Evolutionary conservation across 164 flowering plant genomes (phyloP).

Genomic region (Kingdonia uniflora): DNA sequence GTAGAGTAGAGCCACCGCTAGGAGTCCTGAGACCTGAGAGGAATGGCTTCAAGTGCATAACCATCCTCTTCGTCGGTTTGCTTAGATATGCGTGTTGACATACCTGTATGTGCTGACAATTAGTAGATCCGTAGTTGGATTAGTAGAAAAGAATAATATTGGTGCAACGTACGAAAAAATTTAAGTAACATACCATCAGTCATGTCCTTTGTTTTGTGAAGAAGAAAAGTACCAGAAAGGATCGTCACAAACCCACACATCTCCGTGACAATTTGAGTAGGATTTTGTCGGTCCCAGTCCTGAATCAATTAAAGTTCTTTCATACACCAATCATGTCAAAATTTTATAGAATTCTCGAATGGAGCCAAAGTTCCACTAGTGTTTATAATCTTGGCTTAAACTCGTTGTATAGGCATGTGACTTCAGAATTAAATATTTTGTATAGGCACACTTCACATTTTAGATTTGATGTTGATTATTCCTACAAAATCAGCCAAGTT

Average conservation of each 20-base stretch:
- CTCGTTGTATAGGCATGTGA: too few relatives aligned
- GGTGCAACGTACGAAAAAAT: not conserved
- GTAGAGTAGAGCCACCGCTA: conserved; percentile 6
- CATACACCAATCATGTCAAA: too few relatives aligned
- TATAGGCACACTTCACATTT: too few relatives aligned
- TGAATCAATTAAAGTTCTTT: too few relatives aligned
- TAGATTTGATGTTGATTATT: too few relatives aligned
- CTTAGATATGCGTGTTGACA: conserved; percentile 21
- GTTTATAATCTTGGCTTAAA: too few relatives aligned
- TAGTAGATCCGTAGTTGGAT: not conserved
- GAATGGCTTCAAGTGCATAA: conserved; percentile 29
- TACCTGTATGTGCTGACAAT: conserved; percentile 6
- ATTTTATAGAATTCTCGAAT: too few relatives aligned
- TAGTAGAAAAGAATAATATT: not conserved
- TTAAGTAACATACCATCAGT: conserved; percentile 26
- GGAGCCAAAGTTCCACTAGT: too few relatives aligned
- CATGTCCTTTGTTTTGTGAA: conserved; percentile 74
- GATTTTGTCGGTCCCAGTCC: conserved; percentile 75
- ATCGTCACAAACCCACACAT: conserved; percentile 73
- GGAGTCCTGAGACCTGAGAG: conserved; percentile 32
- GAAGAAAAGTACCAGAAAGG: conserved; percentile 68
- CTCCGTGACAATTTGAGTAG: conserved; percentile 63
- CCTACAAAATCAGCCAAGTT: too few relatives aligned
- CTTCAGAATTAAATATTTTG: too few relatives aligned
- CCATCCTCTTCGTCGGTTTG: conserved; percentile 30